Conservation (phyloP, 139 green algal genomes). For the Chlorella sp. region DNA sequence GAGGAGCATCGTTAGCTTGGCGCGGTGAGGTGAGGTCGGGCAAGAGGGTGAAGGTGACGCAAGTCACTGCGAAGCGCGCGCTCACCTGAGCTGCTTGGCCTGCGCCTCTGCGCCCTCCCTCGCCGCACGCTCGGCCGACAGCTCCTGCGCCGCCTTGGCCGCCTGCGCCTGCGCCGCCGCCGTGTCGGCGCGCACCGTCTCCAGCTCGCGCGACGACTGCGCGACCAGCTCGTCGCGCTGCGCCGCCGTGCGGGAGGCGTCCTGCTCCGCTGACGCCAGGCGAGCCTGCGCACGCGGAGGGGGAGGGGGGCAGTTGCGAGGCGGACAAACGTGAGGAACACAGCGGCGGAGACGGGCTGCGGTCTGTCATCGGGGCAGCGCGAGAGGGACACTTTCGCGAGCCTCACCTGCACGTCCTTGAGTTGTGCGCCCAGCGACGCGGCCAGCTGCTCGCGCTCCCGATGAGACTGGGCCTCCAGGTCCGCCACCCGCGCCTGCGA, state of each 20-base stretch:
- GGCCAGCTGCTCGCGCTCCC: neutral
- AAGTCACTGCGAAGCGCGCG: too few species aligned
- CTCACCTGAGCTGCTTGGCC: neutral
- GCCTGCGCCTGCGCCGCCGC: neutral
- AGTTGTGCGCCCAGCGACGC: neutral
- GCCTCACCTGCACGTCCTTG: neutral
- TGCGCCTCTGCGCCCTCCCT: neutral
- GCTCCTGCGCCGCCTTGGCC: neutral
- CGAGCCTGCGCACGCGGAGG: neutral
- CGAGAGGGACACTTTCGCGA: too few species aligned
- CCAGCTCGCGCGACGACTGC: neutral
- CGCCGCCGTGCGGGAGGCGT: neutral
- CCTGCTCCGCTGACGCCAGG: neutral
- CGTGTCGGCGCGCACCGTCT: neutral
- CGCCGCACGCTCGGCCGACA: neutral
- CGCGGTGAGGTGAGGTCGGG: too few species aligned
- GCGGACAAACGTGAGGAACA: too few species aligned
- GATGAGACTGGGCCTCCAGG: slow-evolving; percentile 1
- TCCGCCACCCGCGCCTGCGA: too few species aligned
- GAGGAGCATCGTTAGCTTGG: too few species aligned
- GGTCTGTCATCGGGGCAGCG: too few species aligned
- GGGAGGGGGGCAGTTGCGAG: too few species aligned
- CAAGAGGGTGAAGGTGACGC: too few species aligned
- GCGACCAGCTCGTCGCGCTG: neutral
- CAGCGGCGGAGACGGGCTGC: too few species aligned